These are phyloP conservation scores for Quercus cerris DNA, from an alignment of 306 rosid species.

Conservation along the genomic window DNA sequence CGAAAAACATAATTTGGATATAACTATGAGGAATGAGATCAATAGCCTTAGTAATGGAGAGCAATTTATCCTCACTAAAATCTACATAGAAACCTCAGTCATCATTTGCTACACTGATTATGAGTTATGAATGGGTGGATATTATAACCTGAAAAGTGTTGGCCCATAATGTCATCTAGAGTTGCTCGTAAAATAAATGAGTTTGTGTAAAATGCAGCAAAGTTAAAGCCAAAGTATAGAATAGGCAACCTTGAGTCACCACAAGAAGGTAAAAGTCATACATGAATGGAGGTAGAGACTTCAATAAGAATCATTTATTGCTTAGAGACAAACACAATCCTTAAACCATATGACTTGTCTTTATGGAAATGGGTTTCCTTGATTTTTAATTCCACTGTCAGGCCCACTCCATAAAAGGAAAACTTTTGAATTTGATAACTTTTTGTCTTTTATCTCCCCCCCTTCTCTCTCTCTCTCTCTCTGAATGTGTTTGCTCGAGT, in stretches of 20 bases:
- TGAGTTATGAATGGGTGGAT: not conserved
- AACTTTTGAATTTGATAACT: not conserved
- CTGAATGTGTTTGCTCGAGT: not conserved
- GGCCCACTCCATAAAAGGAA: not conserved
- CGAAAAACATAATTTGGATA: not conserved
- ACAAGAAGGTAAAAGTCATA: not conserved
- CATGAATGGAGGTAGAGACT: not conserved
- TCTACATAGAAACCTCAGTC: not conserved
- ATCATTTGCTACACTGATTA: not conserved
- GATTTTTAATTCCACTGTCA: not conserved
- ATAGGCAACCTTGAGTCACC: not conserved
- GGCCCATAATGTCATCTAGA: not conserved
- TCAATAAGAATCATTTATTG: not conserved
- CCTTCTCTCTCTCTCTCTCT: accelerated
- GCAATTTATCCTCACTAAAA: not conserved
- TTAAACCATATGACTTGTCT: not conserved
- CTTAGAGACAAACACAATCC: not conserved
- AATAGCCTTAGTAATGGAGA: not conserved
- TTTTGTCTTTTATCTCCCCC: not conserved
- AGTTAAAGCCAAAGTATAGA: not conserved
- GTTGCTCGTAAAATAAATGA: not conserved
- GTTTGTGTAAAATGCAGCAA: not conserved
- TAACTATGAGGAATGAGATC: not conserved
- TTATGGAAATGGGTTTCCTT: not conserved
- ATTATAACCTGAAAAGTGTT: not conserved